phyloP scores from a whole-genome alignment of 2,329 filamentous ascomycete genomes.

The Xylaria sp. region DNA sequence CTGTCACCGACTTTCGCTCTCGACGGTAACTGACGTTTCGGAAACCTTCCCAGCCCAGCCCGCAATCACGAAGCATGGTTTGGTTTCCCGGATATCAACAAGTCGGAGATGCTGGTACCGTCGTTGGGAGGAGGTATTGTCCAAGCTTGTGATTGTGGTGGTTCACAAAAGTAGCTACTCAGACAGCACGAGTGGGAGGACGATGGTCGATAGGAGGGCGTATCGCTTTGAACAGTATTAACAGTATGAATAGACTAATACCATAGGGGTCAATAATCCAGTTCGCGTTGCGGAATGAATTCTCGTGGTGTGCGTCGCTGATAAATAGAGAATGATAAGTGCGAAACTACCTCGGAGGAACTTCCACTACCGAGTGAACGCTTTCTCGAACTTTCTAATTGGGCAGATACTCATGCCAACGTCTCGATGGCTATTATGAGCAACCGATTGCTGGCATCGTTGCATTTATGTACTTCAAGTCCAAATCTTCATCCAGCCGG shows the following conservation, averaged over 20 bases:
- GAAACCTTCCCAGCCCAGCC: conserved; percentile 25
- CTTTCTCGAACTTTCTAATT: background rate
- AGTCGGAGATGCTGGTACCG: conserved; percentile 27
- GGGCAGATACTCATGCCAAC: background rate
- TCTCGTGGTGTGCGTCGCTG: background rate
- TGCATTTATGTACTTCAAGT: background rate
- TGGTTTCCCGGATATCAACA: conserved; percentile 38
- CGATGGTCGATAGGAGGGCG: background rate
- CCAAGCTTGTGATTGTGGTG: conserved; percentile 31
- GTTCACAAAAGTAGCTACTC: background rate
- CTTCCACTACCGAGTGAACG: background rate
- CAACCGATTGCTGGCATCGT: background rate
- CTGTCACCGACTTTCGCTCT: background rate
- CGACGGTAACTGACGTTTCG: background rate
- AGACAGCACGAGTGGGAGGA: background rate
- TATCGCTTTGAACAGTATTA: background rate
- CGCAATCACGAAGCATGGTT: conserved; percentile 38
- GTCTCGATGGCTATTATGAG: no score
- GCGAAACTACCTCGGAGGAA: background rate
- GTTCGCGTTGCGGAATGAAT: background rate
- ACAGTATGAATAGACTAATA: conserved; percentile 3
- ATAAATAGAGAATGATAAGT: background rate
- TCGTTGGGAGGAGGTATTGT: conserved; percentile 35
- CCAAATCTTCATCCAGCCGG: background rate
- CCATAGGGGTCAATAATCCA: background rate